These are phyloP conservation scores for Castanopsis chinensis DNA, from an alignment of 306 rosid species.

Conservation along the genomic window DNA sequence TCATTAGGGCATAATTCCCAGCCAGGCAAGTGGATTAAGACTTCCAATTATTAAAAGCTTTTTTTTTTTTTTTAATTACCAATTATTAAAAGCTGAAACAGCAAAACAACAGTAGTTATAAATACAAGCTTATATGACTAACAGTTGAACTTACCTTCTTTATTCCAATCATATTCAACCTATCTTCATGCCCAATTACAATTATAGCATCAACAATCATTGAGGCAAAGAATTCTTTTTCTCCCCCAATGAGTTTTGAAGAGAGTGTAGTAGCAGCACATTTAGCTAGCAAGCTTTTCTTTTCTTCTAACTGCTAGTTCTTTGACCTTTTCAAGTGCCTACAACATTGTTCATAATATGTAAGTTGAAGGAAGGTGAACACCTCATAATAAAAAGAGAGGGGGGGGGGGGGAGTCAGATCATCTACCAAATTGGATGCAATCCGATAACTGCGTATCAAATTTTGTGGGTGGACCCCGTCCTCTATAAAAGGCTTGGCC, in stretches of 20 bases:
- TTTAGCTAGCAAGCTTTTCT: constrained; percentile 80
- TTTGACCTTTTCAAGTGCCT: constrained; percentile 89
- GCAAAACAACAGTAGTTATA: too few species aligned
- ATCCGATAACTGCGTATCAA: constrained; percentile 82
- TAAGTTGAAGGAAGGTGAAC: neutral
- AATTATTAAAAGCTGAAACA: too few species aligned
- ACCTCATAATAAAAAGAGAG: neutral
- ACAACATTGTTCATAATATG: neutral
- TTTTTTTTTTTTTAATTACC: too few species aligned
- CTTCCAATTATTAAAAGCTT: neutral
- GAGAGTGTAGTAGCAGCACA: constrained; percentile 99
- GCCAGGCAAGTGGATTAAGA: neutral
- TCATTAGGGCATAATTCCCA: neutral
- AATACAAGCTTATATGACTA: too few species aligned
- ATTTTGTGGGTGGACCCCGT: too few species aligned
- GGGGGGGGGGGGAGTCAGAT: neutral
- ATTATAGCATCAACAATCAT: constrained; percentile 94
- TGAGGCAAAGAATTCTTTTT: constrained; percentile 91
- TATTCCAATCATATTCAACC: constrained; percentile 95
- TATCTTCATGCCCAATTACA: constrained; percentile 84
- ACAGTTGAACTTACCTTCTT: too few species aligned
- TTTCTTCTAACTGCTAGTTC: constrained; percentile 80
- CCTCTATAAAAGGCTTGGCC: too few species aligned
- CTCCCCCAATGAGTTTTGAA: constrained; percentile 97
- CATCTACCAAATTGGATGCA: constrained; percentile 67